Evolutionary conservation across 2,329 filamentous ascomycete species (phyloP).

Genomic region (Allantophomopsis cytisporea): DNA sequence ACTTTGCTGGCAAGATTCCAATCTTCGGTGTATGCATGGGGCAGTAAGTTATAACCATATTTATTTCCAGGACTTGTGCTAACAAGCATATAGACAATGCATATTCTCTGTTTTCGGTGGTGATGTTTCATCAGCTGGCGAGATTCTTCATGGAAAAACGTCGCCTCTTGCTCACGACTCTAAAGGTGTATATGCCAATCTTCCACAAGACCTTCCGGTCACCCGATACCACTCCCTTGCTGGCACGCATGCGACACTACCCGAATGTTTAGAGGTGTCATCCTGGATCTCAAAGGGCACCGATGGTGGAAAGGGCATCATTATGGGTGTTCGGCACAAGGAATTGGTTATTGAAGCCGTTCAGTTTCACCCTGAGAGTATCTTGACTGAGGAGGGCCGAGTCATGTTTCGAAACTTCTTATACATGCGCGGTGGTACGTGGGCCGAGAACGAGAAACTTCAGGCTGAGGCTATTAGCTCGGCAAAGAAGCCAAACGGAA

Average conservation of each 20-base stretch:
- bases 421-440: conserved; percentile 76
- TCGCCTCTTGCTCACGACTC: conserved; percentile 79
- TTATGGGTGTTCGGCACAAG: conserved; percentile 95
- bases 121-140: conserved; percentile 80
- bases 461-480: conserved; percentile 24
- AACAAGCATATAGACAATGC: conserved; percentile 52
- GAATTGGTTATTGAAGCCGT: conserved; percentile 86
- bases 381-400: conserved; percentile 78
- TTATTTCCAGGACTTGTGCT: conserved; percentile 2
- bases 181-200: conserved; percentile 80
- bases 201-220: conserved; percentile 70
- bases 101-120: conserved; percentile 92
- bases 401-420: conserved; percentile 90
- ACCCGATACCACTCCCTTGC: conserved; percentile 95
- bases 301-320: conserved; percentile 70
- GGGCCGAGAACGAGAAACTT: conserved; percentile 63
- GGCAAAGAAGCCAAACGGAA: conserved; percentile 10
- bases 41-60: conserved; percentile 43
- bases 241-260: conserved; percentile 77
- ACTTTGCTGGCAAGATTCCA: conserved; percentile 91
- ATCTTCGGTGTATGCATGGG: conserved; percentile 99
- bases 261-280: conserved; percentile 73
- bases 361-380: conserved; percentile 96
- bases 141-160: conserved; percentile 96
- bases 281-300: conserved; percentile 73